phyloP scores from a whole-genome alignment of 768 basidiomycete genomes.

The Naganishia antarctica region DNA sequence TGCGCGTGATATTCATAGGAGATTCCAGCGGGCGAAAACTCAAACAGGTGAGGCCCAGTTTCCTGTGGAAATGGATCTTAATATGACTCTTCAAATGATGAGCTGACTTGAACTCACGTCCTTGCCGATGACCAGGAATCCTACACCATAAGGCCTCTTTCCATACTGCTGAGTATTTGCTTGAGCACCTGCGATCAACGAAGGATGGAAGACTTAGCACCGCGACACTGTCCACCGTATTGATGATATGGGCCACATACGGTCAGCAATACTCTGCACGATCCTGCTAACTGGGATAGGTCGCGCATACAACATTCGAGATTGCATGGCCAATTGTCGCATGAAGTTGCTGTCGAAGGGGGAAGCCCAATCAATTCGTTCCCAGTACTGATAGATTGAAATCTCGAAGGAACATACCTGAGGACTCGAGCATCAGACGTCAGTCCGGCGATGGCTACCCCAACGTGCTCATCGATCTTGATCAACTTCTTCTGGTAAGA shows the following conservation, averaged over 20 bases:
- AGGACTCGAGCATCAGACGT: slow-evolving; percentile 96
- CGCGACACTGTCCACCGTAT: slow-evolving; percentile 16
- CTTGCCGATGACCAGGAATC: slow-evolving; percentile 92
- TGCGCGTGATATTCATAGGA: slow-evolving; percentile 97
- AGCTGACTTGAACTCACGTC: slow-evolving; percentile 56
- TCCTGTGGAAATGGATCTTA: slow-evolving; percentile 51
- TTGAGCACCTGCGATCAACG: slow-evolving; percentile 60
- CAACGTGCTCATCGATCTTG: slow-evolving; percentile 97
- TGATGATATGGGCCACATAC: slow-evolving; percentile 50
- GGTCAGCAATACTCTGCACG: slow-evolving; percentile 89
- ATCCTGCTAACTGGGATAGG: slow-evolving; percentile 90
- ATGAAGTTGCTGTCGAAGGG: slow-evolving; percentile 76
- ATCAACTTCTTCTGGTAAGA: slow-evolving; percentile 99
- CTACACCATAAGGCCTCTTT: slow-evolving; percentile 93
- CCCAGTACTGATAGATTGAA: background rate
- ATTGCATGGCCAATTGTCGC: slow-evolving; percentile 96
- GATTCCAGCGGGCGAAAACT: slow-evolving; percentile 95
- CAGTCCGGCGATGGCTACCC: slow-evolving; percentile 98
- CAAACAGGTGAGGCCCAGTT: slow-evolving; percentile 94
- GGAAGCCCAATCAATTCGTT: background rate
- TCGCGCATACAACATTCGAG: slow-evolving; percentile 90
- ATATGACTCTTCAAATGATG: background rate
- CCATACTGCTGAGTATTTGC: slow-evolving; percentile 99
- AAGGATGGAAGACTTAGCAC: slow-evolving; percentile 51
- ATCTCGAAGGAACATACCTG: too few species aligned